Conservation (phyloP, 2,329 filamentous ascomycete species). For the Ascochyta rabiei region DNA sequence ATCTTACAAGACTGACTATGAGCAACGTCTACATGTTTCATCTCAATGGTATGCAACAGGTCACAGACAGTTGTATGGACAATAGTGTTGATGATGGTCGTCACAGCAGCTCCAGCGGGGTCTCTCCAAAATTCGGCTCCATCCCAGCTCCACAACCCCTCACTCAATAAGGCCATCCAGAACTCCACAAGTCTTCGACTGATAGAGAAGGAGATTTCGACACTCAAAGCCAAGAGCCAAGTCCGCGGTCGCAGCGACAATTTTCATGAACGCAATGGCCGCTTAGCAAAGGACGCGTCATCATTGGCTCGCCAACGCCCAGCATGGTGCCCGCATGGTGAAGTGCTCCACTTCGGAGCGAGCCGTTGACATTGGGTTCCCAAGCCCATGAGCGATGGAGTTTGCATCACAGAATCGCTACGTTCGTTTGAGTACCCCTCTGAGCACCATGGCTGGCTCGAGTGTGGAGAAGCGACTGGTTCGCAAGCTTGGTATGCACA, state of each 20-base stretch:
- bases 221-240: constrained; percentile 8
- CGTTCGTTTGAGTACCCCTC: background rate
- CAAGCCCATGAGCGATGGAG: background rate
- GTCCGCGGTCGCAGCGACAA: constrained; percentile 2
- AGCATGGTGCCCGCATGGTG: constrained; percentile 24
- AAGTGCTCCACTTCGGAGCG: constrained; percentile 14
- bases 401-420: constrained; percentile 13
- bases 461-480: constrained; percentile 32
- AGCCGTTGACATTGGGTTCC: background rate
- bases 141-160: background rate
- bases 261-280: background rate
- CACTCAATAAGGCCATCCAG: background rate
- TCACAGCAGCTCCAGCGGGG: background rate
- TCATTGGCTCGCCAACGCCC: constrained; percentile 28
- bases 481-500: constrained; percentile 31
- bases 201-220: constrained; percentile 1
- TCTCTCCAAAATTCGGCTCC: background rate
- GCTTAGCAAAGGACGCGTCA: constrained; percentile 24
- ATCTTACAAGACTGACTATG: no score
- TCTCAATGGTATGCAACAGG: no score
- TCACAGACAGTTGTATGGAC: no score
- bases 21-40: no score
- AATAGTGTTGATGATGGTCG: no score
- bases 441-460: constrained; percentile 5
- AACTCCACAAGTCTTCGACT: background rate